A percentile compares a stretch with the other conserved stretches of the same genome.
These are phyloP conservation scores for Fusarium xyrophilum DNA, from an alignment of 2,329 filamentous ascomycete genomes.

Conservation along the genomic window DNA sequence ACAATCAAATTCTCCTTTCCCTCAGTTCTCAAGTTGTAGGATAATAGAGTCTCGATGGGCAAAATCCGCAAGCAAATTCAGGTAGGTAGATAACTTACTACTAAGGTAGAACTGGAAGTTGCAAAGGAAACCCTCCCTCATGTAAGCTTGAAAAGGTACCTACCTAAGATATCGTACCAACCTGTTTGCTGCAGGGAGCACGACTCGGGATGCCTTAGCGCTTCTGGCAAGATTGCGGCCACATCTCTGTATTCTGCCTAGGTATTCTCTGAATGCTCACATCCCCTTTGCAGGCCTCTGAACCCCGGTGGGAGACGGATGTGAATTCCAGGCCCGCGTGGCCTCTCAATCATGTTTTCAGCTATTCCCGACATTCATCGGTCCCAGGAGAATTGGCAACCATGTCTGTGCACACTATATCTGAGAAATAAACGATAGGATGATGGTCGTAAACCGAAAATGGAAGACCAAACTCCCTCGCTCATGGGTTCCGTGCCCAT, in stretches of 20 bases:
- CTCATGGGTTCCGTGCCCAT: neutral
- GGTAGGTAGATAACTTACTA: neutral
- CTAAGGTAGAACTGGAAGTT: neutral
- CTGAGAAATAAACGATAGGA: conserved; percentile 18
- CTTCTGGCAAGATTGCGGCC: conserved; percentile 27
- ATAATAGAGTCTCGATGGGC: neutral
- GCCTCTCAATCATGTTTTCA: conserved; percentile 1
- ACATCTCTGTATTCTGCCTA: neutral
- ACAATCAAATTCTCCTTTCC: neutral
- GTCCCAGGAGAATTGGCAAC: conserved; percentile 7
- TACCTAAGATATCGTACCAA: neutral
- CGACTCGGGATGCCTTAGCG: conserved; percentile 34
- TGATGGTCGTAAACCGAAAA: conserved; percentile 5
- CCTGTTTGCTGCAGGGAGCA: conserved; percentile 26
- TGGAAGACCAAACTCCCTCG: neutral
- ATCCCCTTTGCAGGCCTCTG: conserved; percentile 9
- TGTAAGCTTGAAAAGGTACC: neutral
- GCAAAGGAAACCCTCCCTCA: neutral
- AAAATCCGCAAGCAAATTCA: neutral
- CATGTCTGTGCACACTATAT: conserved; percentile 12
- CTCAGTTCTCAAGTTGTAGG: neutral
- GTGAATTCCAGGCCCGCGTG: neutral
- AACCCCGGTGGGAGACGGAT: neutral
- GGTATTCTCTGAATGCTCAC: conserved; percentile 15
- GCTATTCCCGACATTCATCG: conserved; percentile 8